Base-by-base conservation (phyloP, 2,329 filamentous ascomycete genomes). In the Bipolaris oryzae region DNA sequence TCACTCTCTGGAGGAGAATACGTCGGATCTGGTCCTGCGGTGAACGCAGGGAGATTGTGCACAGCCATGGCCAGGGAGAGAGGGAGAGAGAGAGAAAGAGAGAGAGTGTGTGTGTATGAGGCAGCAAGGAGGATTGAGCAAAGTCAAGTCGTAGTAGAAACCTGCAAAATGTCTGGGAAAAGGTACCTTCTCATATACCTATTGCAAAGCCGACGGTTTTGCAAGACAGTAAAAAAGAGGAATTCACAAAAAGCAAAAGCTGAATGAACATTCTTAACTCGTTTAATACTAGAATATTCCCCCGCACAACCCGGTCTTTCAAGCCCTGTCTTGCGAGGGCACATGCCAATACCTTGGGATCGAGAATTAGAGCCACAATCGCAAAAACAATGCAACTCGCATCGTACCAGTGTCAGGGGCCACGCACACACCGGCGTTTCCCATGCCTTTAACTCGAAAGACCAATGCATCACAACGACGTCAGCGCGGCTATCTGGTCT, bases 1-100 rank as follows among this genome's bases (percentile, higher is more conserved):
- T 57, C 54, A 44, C 54, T 57, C 38, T 49, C 53, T 15, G 54
- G 54, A 38, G 54, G 54, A 37, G 54, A 57, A 23, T 57, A 57
- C 16, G 45, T 39, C 6, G 44, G 37, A 33, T 35, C 41, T n/a
- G 54, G 18, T n/a, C 31, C 37, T 39, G 53, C 3, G 7, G 54
- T 23, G 16, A 44, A 53, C 7, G 54, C 31, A 20, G 50, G 33
- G 21, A 53, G 44, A n/a, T 38, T 53, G 15, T 50, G 47, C 20
- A 49, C 53, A 28, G 39, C 50, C 54, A 57, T 57, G 33, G 45
- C 39, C 28, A 42, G 18, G 28, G 18, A 20, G 28, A 35, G 15
- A 42, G 23, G 25, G 35, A 16, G 11, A 2, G 25, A 9, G 23
- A 28, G 9, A 7, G 6, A 7, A n/a, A n/a, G n/a, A n/a, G n/a